Evolutionary conservation across 768 basidiomycete species (phyloP).

Genomic region (Mycena olivaceomarginata): DNA sequence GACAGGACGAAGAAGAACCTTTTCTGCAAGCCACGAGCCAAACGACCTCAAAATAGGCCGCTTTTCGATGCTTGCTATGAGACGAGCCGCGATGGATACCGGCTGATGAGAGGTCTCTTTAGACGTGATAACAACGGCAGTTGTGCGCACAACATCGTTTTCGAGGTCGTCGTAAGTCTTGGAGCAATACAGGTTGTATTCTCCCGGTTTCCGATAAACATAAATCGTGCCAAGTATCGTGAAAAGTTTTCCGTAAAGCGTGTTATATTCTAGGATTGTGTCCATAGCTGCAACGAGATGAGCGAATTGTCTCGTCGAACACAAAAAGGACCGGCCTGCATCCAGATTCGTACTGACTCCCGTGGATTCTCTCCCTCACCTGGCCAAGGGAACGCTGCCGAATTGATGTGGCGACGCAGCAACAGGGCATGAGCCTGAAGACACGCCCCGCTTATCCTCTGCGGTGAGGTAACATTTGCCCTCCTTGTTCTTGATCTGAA

Average conservation of each 20-base stretch:
- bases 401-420: neutral
- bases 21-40: neutral
- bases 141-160: slow-evolving; percentile 2
- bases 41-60: neutral
- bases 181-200: neutral
- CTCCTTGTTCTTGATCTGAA: neutral
- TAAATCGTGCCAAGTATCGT: neutral
- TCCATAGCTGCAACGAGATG: slow-evolving; percentile 1
- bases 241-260: slow-evolving; percentile 12
- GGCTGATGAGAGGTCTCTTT: neutral
- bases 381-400: slow-evolving; percentile 3
- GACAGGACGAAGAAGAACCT: neutral
- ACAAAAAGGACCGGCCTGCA: slow-evolving; percentile 3
- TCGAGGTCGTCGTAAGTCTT: neutral
- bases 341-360: slow-evolving; percentile 15
- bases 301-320: neutral
- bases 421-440: neutral
- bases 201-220: slow-evolving; percentile 5
- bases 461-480: slow-evolving; percentile 5
- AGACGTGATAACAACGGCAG: neutral
- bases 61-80: neutral
- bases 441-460: slow-evolving; percentile 2
- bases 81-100: neutral
- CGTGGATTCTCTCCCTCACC: neutral
- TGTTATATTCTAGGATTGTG: neutral